A percentile compares a stretch with the other conserved stretches of the same genome.
These are phyloP conservation scores for Dichotomopilus funicola DNA, from an alignment of 2,329 filamentous ascomycete species.

Conservation along the genomic window DNA sequence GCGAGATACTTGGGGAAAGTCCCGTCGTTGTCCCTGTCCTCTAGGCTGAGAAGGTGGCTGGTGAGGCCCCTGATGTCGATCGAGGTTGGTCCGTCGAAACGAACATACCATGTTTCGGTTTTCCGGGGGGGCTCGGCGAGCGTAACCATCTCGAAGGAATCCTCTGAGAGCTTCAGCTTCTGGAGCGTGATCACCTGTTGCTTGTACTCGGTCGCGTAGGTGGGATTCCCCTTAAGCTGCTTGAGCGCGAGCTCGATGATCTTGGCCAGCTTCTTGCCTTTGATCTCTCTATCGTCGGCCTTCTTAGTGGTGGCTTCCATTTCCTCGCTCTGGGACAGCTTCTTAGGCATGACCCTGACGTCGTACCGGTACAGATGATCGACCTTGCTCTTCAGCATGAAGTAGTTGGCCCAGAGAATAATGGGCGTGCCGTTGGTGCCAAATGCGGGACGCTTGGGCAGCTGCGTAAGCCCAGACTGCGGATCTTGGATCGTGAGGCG, in stretches of 20 bases:
- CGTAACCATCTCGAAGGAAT: conserved; percentile 30
- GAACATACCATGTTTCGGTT: conserved; percentile 35
- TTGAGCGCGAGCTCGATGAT: conserved; percentile 36
- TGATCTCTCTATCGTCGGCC: conserved; percentile 13
- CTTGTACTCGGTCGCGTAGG: conserved; percentile 46
- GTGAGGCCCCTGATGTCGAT: conserved; percentile 36
- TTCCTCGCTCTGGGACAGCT: not conserved
- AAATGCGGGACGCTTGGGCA: conserved; percentile 45
- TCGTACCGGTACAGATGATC: conserved; percentile 39
- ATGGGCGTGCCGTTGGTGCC: conserved; percentile 38
- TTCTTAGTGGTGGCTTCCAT: conserved; percentile 10
- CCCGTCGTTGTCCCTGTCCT: conserved; percentile 31
- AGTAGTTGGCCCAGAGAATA: conserved; percentile 50
- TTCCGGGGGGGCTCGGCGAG: conserved; percentile 30
- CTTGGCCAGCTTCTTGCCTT: conserved; percentile 34
- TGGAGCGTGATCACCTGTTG: conserved; percentile 38
- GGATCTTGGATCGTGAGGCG: conserved; percentile 28
- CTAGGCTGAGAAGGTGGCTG: conserved; percentile 40
- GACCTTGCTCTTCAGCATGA: conserved; percentile 36
- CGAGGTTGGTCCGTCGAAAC: conserved; percentile 35
- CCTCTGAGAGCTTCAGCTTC: conserved; percentile 32
- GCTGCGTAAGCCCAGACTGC: conserved; percentile 26
- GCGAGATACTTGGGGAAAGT: conserved; percentile 44
- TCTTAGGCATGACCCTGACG: conserved; percentile 30
- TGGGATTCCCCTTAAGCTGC: conserved; percentile 27